Conservation (phyloP, 805 yeast species). For the Sugiyamaella americana region DNA sequence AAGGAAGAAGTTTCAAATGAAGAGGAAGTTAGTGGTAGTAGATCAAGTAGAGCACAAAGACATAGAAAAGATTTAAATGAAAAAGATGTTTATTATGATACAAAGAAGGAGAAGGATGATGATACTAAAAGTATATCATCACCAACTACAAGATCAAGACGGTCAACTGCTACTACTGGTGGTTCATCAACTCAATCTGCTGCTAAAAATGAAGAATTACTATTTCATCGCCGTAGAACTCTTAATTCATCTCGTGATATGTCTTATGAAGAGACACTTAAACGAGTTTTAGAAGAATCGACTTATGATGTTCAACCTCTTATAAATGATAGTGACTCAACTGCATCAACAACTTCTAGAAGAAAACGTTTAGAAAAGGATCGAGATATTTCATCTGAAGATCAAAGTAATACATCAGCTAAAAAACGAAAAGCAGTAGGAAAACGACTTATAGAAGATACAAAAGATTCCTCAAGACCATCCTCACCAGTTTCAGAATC, state of each 20-base stretch:
- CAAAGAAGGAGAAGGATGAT: background rate
- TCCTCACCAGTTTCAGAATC: background rate
- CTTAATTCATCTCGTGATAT: constrained; percentile 20
- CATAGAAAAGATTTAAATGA: background rate
- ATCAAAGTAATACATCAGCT: background rate
- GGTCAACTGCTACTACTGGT: background rate
- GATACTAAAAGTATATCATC: background rate
- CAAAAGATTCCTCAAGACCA: background rate
- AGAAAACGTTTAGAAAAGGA: background rate
- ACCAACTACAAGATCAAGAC: background rate
- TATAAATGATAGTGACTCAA: background rate
- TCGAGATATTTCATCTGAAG: background rate
- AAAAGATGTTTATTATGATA: background rate
- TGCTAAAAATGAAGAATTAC: background rate
- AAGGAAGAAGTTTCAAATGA: constrained; percentile 7
- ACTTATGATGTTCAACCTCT: constrained; percentile 28
- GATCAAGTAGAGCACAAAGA: background rate
- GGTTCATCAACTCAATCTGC: constrained; percentile 6
- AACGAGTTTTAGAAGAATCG: constrained; percentile 37
- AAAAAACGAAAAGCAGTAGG: background rate
- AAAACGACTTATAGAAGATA: background rate
- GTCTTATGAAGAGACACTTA: constrained; percentile 27
- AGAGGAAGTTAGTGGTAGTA: background rate
- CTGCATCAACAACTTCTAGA: background rate
- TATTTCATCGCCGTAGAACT: constrained; percentile 14